Conservation (phyloP, 2,329 filamentous ascomycete genomes). For the Sporothrix mexicana region DNA sequence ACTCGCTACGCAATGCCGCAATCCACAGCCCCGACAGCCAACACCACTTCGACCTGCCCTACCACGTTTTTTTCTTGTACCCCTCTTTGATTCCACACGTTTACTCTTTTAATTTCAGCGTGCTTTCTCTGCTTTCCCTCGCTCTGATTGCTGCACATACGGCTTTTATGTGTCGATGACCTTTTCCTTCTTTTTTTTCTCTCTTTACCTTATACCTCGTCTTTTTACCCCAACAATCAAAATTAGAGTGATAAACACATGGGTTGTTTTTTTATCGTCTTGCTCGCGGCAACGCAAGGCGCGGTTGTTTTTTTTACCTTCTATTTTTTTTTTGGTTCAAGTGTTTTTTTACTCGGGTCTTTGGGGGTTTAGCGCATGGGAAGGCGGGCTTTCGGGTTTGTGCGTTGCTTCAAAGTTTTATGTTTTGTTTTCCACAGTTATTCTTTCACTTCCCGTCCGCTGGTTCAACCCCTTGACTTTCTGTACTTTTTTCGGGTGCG, state of each 20-base stretch:
- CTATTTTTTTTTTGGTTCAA: constrained; percentile 20
- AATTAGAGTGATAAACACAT: constrained; percentile 29
- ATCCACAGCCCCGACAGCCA: too few species aligned
- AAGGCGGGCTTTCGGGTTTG: constrained; percentile 20
- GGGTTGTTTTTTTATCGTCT: constrained; percentile 20
- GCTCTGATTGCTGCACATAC: constrained; percentile 22
- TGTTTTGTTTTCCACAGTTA: background rate
- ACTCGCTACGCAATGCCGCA: background rate
- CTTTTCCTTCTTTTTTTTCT: background rate
- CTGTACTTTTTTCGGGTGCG: constrained; percentile 19
- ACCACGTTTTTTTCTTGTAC: constrained; percentile 30
- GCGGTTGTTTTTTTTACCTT: constrained; percentile 16
- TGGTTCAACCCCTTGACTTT: background rate
- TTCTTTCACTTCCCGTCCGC: background rate
- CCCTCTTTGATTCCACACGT: constrained; percentile 24
- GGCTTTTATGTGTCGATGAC: constrained; percentile 30
- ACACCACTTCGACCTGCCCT: background rate
- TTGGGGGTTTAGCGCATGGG: constrained; percentile 28
- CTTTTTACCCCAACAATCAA: constrained; percentile 14
- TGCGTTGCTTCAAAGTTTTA: background rate
- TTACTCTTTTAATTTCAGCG: constrained; percentile 34
- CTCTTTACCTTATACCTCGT: background rate
- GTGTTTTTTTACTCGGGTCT: constrained; percentile 16
- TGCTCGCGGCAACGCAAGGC: constrained; percentile 33
- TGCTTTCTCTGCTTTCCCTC: constrained; percentile 3